These are phyloP conservation scores for Oxytropis ochrocephala DNA, from an alignment of 306 rosid genomes.

Conservation along the genomic window DNA sequence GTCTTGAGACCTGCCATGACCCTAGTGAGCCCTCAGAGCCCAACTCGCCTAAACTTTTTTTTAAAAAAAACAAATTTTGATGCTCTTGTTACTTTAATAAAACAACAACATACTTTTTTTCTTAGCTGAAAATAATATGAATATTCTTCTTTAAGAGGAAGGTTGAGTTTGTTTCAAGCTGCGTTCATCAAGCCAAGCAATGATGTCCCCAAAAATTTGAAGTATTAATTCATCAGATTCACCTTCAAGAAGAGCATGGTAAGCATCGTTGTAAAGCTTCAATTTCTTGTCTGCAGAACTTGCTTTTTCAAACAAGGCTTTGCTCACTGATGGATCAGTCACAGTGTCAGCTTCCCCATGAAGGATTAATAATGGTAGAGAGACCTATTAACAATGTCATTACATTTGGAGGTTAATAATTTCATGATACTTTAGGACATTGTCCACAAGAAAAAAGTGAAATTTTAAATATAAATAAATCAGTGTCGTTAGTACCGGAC, in stretches of 20 bases:
- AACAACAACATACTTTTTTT: neutral
- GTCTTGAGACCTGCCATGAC: too few relatives aligned
- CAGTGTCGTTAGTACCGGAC: too few relatives aligned
- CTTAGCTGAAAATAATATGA: neutral
- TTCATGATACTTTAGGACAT: neutral
- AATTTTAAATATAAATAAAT: too few relatives aligned
- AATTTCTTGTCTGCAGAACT: conserved; percentile 70
- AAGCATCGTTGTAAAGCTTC: conserved; percentile 65
- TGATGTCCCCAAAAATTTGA: conserved; percentile 52
- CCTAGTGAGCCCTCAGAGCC: too few relatives aligned
- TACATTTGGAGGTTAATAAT: neutral
- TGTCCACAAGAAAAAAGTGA: too few relatives aligned
- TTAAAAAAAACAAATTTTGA: neutral
- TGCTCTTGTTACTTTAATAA: neutral
- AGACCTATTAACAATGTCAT: conserved; percentile 44
- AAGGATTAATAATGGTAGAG: conserved; percentile 74
- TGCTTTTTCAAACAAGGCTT: conserved; percentile 69
- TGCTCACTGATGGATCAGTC: conserved; percentile 92
- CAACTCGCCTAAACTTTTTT: too few relatives aligned
- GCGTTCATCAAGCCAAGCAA: conserved; percentile 73
- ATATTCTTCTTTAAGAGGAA: neutral
- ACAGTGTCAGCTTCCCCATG: conserved; percentile 87
- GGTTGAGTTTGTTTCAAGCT: conserved; percentile 15
- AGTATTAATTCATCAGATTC: conserved; percentile 74
- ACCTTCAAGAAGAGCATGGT: conserved; percentile 86